phyloP scores from a whole-genome alignment of 805 yeast genomes.

The Wickerhamomyces silvicola region DNA sequence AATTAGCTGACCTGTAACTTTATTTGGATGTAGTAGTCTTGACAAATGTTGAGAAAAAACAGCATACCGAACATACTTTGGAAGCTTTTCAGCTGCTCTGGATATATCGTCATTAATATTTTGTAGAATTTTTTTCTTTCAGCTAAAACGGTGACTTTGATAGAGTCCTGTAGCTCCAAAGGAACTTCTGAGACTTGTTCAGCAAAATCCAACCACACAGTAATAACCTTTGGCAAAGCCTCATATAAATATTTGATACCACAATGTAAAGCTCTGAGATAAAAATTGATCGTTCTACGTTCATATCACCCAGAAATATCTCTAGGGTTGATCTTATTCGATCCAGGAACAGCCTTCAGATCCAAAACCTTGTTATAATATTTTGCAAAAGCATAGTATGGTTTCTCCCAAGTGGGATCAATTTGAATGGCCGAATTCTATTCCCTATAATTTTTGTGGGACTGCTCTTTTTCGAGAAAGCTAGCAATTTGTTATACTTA shows the following conservation, averaged over 20 bases:
- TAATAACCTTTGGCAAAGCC: conserved; percentile 82
- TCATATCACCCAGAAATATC: conserved; percentile 47
- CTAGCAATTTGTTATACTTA: conserved; percentile 84
- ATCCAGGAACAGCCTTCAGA: conserved; percentile 37
- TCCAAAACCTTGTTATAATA: conserved; percentile 76
- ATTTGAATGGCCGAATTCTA: conserved; percentile 53
- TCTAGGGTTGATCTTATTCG: conserved; percentile 14
- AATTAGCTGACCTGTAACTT: conserved; percentile 48
- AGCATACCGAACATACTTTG: conserved; percentile 66
- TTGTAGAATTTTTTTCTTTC: conserved; percentile 33
- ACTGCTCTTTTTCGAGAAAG: conserved; percentile 75
- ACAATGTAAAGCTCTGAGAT: conserved; percentile 50
- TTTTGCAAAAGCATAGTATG: conserved; percentile 72
- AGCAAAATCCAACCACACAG: conserved; percentile 83
- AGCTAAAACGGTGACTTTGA: conserved; percentile 6
- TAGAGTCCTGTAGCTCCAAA: conserved; percentile 11
- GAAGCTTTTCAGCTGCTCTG: conserved; percentile 36
- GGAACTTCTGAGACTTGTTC: conserved; percentile 21
- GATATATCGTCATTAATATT: conserved; percentile 44
- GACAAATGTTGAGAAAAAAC: conserved; percentile 84
- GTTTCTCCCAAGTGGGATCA: conserved; percentile 64
- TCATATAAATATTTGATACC: conserved; percentile 71
- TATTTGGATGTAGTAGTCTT: conserved; percentile 60
- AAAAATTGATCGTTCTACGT: conserved; percentile 45
- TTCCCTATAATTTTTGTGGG: conserved; percentile 64